Conservation (phyloP, 805 yeast species). For the Ogataea pini region DNA sequence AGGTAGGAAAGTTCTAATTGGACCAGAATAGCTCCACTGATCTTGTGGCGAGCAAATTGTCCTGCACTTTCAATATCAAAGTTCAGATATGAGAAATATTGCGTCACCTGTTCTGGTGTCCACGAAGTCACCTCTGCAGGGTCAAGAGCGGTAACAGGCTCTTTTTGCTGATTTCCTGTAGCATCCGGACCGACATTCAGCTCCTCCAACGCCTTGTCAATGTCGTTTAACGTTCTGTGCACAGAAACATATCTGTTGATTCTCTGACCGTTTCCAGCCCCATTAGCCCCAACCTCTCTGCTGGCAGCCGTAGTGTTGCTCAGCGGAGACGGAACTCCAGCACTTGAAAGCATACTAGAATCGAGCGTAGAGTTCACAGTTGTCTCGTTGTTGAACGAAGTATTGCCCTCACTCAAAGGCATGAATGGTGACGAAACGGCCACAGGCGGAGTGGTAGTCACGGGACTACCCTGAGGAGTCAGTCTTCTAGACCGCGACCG, state of each 20-base stretch:
- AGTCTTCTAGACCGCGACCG: conserved; percentile 61
- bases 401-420: conserved; percentile 9
- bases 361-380: conserved; percentile 16
- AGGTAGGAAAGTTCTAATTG: conserved; percentile 83
- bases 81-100: conserved; percentile 70
- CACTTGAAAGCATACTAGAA: conserved; percentile 10
- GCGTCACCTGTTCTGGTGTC: conserved; percentile 85
- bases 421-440: conserved; percentile 11
- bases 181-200: conserved; percentile 36
- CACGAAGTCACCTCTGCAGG: conserved; percentile 59
- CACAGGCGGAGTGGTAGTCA: conserved; percentile 19
- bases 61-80: conserved; percentile 75
- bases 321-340: conserved; percentile 6
- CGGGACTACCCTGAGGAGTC: conserved; percentile 33
- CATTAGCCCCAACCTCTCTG: neutral
- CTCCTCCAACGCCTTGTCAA: conserved; percentile 72
- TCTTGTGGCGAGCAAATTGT: conserved; percentile 82
- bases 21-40: conserved; percentile 81
- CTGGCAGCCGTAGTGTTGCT: conserved; percentile 6
- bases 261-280: neutral
- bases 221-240: conserved; percentile 62
- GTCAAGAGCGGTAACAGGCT: conserved; percentile 32
- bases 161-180: neutral
- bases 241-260: conserved; percentile 40
- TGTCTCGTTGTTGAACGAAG: conserved; percentile 8